Evolutionary conservation across 2,329 filamentous ascomycete species (phyloP).

Genomic region (Colletotrichum theobromicola): DNA sequence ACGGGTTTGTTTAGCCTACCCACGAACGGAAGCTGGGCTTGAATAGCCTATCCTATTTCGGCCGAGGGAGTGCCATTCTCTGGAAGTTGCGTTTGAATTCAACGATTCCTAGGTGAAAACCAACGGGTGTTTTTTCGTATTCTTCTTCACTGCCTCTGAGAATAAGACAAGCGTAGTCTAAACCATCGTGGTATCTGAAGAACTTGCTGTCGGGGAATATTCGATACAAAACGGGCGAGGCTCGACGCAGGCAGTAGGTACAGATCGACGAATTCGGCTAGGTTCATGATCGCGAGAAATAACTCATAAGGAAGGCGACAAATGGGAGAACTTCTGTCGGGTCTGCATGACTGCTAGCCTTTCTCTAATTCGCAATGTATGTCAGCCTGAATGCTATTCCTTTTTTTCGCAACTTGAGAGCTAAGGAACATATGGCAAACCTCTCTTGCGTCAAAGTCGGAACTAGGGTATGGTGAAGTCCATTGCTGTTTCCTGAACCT

Average conservation of each 20-base stretch:
- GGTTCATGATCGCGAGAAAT: not conserved
- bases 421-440: not conserved
- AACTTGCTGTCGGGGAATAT: not conserved
- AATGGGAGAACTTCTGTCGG: not conserved
- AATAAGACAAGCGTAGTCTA: not conserved
- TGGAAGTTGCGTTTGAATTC: not conserved
- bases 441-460: not conserved
- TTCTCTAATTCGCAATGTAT: not conserved
- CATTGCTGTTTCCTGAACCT: not conserved
- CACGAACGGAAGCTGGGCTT: not conserved
- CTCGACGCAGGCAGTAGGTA: not conserved
- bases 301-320: not conserved
- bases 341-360: not conserved
- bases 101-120: not conserved
- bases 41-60: not conserved
- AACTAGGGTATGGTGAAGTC: not conserved
- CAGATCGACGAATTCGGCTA: not conserved
- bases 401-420: not conserved
- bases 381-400: not conserved
- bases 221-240: not conserved
- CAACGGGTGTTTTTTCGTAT: not conserved
- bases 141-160: not conserved
- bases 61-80: not conserved
- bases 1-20: not conserved
- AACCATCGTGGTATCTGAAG: not conserved